Percentiles rank a stretch among this genome's conserved stretches.
Evolutionary conservation across 768 basidiomycete genomes (phyloP).

Genomic region (Termitomyces eurrhizus): DNA sequence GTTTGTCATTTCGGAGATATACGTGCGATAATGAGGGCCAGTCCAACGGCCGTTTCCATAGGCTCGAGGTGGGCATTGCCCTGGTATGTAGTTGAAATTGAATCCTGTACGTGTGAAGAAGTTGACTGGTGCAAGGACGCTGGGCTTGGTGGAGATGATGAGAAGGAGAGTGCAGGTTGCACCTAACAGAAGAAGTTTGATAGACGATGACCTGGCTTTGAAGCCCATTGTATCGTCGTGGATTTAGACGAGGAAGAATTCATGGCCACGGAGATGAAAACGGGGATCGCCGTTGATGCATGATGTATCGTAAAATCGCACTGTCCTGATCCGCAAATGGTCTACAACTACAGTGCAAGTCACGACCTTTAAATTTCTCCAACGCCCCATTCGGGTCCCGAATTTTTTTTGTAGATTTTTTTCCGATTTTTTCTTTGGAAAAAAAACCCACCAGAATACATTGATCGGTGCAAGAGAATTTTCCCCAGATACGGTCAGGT

Average conservation of each 20-base stretch:
- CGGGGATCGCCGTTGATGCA: not conserved
- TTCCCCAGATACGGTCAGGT: no score
- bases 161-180: slow-evolving; percentile 18
- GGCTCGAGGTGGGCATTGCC: slow-evolving; percentile 27
- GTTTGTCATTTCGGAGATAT: slow-evolving; percentile 29
- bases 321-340: no score
- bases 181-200: slow-evolving; percentile 19
- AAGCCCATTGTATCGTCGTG: slow-evolving; percentile 11
- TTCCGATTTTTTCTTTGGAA: no score
- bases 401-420: no score
- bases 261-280: not conserved
- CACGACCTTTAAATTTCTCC: no score
- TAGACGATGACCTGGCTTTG: slow-evolving; percentile 18
- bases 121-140: slow-evolving; percentile 3
- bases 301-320: no score
- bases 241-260: not conserved
- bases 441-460: no score
- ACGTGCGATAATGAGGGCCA: slow-evolving; percentile 27
- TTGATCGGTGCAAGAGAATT: no score
- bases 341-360: no score
- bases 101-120: not conserved
- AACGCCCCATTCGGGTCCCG: no score
- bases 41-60: slow-evolving; percentile 38
- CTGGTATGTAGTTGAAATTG: slow-evolving; percentile 10
- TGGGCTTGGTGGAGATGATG: slow-evolving; percentile 18